phyloP scores from a whole-genome alignment of 805 yeast genomes.

The Metschnikowia gruessii region DNA sequence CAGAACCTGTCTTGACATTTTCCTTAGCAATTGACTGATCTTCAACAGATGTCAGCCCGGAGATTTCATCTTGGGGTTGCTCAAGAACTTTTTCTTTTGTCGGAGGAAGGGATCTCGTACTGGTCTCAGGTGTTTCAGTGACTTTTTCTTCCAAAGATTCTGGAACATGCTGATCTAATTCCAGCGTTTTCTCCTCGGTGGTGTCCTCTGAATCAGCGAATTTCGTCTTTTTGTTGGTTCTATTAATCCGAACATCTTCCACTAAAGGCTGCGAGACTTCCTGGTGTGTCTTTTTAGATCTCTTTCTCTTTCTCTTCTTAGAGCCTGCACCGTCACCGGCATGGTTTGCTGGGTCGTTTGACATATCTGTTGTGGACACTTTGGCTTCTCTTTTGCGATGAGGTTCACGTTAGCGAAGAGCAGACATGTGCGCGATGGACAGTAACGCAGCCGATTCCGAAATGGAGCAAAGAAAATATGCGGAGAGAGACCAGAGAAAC shows the following conservation, averaged over 20 bases:
- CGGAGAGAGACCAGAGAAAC: too few species aligned
- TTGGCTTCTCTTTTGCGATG: constrained; percentile 5
- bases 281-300: constrained; percentile 20
- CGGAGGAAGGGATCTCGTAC: too few species aligned
- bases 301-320: constrained; percentile 21
- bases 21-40: background rate
- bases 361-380: constrained; percentile 2
- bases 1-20: background rate
- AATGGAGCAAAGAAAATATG: too few species aligned
- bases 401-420: background rate
- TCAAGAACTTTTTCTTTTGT: background rate
- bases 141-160: background rate
- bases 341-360: constrained; percentile 7
- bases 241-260: constrained; percentile 16
- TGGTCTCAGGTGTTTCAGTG: background rate
- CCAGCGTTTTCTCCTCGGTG: background rate
- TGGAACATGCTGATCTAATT: background rate
- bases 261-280: constrained; percentile 8
- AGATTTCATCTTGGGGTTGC: background rate
- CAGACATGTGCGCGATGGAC: background rate
- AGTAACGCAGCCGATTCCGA: background rate
- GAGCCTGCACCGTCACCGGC: constrained; percentile 9
- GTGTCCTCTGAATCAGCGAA: constrained; percentile 19
- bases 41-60: background rate
- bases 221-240: constrained; percentile 26